Base-by-base conservation (phyloP, 1,139 yeast genomes). In the Kodamaea sp. region DNA sequence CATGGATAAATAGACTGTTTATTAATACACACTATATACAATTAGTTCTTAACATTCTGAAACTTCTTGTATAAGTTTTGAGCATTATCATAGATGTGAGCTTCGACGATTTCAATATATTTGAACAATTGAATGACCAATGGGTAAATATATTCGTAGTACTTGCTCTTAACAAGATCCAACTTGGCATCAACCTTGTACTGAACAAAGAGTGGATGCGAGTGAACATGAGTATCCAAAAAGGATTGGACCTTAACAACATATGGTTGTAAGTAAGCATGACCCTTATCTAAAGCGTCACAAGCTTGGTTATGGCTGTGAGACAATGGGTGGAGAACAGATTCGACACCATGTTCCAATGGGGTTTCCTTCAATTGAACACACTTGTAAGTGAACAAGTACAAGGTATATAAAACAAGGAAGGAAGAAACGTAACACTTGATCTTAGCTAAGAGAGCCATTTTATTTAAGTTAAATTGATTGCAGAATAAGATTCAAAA, bases 331-430 rank as follows among this genome's bases (percentile, higher is more conserved):
- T 69, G 74, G 49, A 67, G 54, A 36, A 65, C 58, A 15, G 46
- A 36, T 37, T 60, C 53, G 42, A 55, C 55, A 27, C 54, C 58
- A 42, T 56, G 60, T 40, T 62, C 60, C 41, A 65, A 53, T 24
- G 64, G 55, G 11, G 63, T 49, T 48, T 63, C 64, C 40, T 60
- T 52, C 46, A 67, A 62, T 31, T 58, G 50, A 36, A 59, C 63
- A 55, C 77, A 71, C 52, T 70, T 70, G 58, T 66, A 70, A 32
- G 61, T 53, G 49, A 58, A 58, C 50, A 71, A 67, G 55, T 71
- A 71, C 26, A 63, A 45, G 31, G 64, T 49, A 54, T 71, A 71
- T 36, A 67, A 46, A 30, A 62, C 54, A 37, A 67, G 45, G 39
- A 65, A 50, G 36, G 62, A 52, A 37, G 63, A 44, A 37, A 66